These are phyloP conservation scores for Trypanosoma brucei DNA, from an alignment of 208 protist species.

Conservation along the genomic window DNA sequence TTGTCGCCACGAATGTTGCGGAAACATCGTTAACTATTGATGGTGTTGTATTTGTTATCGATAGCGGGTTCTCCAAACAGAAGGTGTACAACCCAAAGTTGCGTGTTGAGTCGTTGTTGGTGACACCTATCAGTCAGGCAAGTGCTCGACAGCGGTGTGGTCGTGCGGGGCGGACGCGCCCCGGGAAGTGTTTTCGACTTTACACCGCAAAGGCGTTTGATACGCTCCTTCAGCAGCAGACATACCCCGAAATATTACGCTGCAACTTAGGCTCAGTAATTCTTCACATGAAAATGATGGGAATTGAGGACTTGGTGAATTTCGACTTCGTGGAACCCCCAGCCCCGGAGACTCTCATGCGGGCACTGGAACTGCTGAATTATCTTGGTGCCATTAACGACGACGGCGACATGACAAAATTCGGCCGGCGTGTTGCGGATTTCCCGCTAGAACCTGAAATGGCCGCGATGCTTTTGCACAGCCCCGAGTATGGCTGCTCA, in stretches of 20 bases:
- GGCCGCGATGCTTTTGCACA: constrained; percentile 95
- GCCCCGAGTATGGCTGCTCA: constrained; percentile 91
- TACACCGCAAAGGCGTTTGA: constrained; percentile 96
- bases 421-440: constrained; percentile 95
- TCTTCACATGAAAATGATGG: constrained; percentile 97
- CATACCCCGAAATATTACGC: constrained; percentile 97
- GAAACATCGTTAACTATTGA: constrained; percentile 99
- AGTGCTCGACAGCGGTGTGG: constrained; percentile 94
- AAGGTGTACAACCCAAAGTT: constrained; percentile 97
- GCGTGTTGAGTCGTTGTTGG: constrained; percentile 96
- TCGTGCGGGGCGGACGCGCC: constrained; percentile 91
- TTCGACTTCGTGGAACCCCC: constrained; percentile 99
- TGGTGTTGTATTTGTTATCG: constrained; percentile 98
- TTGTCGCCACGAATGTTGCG: constrained; percentile 99
- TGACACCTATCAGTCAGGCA: constrained; percentile 96
- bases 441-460: constrained; percentile 98
- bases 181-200: constrained; percentile 97
- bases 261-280: constrained; percentile 97
- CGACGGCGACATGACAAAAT: constrained; percentile 94
- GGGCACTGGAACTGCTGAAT: constrained; percentile 93
- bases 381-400: constrained; percentile 96
- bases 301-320: constrained; percentile 96
- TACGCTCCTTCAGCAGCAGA: constrained; percentile 89
- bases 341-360: constrained; percentile 91
- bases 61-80: constrained; percentile 97